phyloP scores from a whole-genome alignment of 1,284 basidiomycete species.

The Tetrapyrgos nigripes region DNA sequence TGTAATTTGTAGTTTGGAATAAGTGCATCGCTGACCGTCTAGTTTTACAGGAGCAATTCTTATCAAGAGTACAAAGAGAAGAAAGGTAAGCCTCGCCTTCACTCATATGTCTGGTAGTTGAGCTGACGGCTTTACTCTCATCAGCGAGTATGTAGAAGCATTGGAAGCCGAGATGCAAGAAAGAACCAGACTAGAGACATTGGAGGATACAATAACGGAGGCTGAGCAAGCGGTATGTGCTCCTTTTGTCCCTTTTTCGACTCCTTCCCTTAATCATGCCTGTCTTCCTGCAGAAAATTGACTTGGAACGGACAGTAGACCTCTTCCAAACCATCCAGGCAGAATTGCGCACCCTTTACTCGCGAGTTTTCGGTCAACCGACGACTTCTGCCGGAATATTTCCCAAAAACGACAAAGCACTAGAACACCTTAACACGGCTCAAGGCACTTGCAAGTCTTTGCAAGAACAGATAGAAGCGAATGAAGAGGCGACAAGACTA shows the following conservation, averaged over 20 bases:
- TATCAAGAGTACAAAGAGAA: conserved; percentile 46
- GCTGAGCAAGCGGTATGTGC: conserved; percentile 40
- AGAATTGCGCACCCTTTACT: conserved; percentile 43
- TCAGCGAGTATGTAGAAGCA: conserved; percentile 50
- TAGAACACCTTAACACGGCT: conserved; percentile 12
- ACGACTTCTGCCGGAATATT: conserved; percentile 36
- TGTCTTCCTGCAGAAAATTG: conserved; percentile 8
- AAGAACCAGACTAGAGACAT: conserved; percentile 34
- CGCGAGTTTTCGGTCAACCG: conserved; percentile 47
- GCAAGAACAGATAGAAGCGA: conserved; percentile 39
- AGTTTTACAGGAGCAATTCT: conserved; percentile 37
- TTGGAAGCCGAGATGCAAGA: conserved; percentile 46
- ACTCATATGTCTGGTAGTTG: neutral
- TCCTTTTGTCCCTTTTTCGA: neutral
- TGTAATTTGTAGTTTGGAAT: neutral
- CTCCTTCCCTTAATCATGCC: neutral
- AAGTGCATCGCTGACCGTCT: too few relatives aligned
- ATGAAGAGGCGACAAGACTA: conserved; percentile 43
- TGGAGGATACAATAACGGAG: conserved; percentile 38
- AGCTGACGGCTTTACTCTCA: neutral
- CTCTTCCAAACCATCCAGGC: conserved; percentile 34
- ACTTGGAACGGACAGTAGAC: conserved; percentile 36
- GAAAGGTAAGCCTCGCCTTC: conserved; percentile 38
- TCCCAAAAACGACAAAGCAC: conserved; percentile 18
- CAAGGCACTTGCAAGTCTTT: conserved; percentile 38